Percentiles rank a stretch among this genome's conserved stretches.
phyloP scores from a whole-genome alignment of 1,139 yeast species.

The Sugiyamaella novakii region DNA sequence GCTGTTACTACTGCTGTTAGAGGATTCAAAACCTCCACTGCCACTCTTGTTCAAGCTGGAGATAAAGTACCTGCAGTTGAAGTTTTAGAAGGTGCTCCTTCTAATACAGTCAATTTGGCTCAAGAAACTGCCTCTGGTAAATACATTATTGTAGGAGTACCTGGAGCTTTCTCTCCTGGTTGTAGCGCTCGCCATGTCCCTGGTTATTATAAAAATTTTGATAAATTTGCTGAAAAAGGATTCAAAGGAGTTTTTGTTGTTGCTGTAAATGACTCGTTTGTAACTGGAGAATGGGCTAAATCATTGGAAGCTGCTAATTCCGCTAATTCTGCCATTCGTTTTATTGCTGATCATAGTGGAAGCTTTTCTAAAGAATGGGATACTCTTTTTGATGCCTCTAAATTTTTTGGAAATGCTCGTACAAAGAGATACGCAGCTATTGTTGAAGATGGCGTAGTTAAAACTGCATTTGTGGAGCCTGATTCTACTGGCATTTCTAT shows the following conservation, averaged over 20 bases:
- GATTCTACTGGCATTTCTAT: constrained; percentile 71
- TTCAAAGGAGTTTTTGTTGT: constrained; percentile 60
- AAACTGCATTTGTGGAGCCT: constrained; percentile 71
- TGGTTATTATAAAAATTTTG: constrained; percentile 60
- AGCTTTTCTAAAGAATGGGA: constrained; percentile 68
- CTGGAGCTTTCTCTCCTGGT: constrained; percentile 90
- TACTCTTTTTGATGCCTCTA: constrained; percentile 68
- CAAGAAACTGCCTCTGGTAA: constrained; percentile 57
- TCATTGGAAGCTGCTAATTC: constrained; percentile 45
- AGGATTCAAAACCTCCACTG: constrained; percentile 35
- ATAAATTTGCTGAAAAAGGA: constrained; percentile 65
- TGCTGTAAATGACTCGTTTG: constrained; percentile 85
- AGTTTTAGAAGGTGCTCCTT: constrained; percentile 68
- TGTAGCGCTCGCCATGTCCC: constrained; percentile 81
- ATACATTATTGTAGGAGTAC: constrained; percentile 73
- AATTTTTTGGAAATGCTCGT: constrained; percentile 73
- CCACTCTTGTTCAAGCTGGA: constrained; percentile 41
- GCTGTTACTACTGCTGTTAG: constrained; percentile 16
- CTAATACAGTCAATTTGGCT: constrained; percentile 61
- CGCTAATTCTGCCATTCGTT: constrained; percentile 44
- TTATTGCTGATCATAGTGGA: constrained; percentile 78
- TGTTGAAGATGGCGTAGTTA: constrained; percentile 72
- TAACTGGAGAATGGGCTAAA: constrained; percentile 76
- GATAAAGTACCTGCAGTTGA: constrained; percentile 55
- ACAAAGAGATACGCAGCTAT: constrained; percentile 75